Evolutionary conservation across 257 asterid species (phyloP), one percentile per base, ranked within the genome.

Genomic region (Euphrasia confusa): DNA sequence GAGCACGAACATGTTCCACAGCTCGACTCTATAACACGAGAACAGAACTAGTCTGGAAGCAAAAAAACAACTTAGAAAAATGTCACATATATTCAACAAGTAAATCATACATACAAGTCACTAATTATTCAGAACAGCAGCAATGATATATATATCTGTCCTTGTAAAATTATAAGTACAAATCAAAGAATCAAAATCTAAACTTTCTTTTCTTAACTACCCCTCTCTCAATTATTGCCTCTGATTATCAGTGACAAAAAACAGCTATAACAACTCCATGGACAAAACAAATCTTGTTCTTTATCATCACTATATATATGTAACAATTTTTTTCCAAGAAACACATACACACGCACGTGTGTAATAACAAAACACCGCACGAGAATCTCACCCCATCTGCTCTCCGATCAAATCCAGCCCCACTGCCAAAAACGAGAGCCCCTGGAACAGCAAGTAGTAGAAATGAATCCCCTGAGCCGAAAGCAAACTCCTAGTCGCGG

Each of bases 391-490:
- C 75, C 83, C 86, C 68, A 85, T 82, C 65, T 91, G 98, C 69
- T 91, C 98, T 11, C 98, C 98, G 15, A 91, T 84, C 70, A 91
- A 73, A 79, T 91, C 98, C 74, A 91, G 75, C 6, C 98, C 98
- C 60, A 91, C 88, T 5, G 82, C 76, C 49, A 91, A 73, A 73
- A 91, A 91, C 0, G 98, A 76, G 63, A 88, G 27, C 8, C 98
- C 98, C 60, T 91, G 98, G 60, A 91, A 91, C 75, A 88, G 75
- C 84, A 91, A 65, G 83, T 79, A 91, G 61, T 91, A 91, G 81
- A 91, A 91, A 68, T 91, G 98, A 33, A 91, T 84, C 61, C 96
- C 98, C 1, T 91, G 98, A 0, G 95, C 96, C 0, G 96, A 83
- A 11, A 91, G 53, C 60, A 91, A 58, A 60, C 96, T 91, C 72